Base-by-base conservation (phyloP, 257 asterid genomes). In the Forsythia suspensa region DNA sequence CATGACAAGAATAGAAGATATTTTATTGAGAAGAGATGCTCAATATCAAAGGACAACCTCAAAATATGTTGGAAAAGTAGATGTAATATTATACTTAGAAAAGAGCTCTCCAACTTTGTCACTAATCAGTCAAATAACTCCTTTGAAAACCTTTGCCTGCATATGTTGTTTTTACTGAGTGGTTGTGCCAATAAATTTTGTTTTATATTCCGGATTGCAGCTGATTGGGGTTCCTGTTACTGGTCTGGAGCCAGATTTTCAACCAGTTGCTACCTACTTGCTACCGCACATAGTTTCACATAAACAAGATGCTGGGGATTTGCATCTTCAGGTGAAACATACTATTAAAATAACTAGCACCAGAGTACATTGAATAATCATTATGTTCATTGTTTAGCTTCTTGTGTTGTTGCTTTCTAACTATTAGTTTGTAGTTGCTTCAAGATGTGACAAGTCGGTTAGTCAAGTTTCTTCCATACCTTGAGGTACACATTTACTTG, bases 201-300 rank as follows among this genome's bases (percentile, higher is more conserved):
- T 68, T 70, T 72, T 71, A 61, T 77, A 41, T 81, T 80, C 81
- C 74, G 78, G 76, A 77, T 82, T 87, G 86, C 97, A 96, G 98
- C 87, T 94, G 80, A 86, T 94, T 36, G 99, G 99, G 82, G 87
- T 93, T 78, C 80, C 98, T 43, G 90, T 96, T 79, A 85, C 90
- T 43, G 91, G 96, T 83, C 95, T 96, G 77, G 98, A 94, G 84
- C 94, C 97, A 43, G 99, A 96, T 85, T 94, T 96, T 83, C 99
- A 91, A 80, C 88, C 98, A 39, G 91, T 94, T 73, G 96, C 91
- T 70, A 90, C 84, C 84, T 84, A 89, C 87, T 87, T 96, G 88
- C 85, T 96, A 68, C 96, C 97, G 8, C 86, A 88, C 83, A 91
- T 94, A 81, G 86, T 92, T 79, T 89, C 97, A 40, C 91, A 91